These are phyloP conservation scores for Suhomyces chickasaworum DNA, from an alignment of 1,139 yeast species.

Conservation along the genomic window DNA sequence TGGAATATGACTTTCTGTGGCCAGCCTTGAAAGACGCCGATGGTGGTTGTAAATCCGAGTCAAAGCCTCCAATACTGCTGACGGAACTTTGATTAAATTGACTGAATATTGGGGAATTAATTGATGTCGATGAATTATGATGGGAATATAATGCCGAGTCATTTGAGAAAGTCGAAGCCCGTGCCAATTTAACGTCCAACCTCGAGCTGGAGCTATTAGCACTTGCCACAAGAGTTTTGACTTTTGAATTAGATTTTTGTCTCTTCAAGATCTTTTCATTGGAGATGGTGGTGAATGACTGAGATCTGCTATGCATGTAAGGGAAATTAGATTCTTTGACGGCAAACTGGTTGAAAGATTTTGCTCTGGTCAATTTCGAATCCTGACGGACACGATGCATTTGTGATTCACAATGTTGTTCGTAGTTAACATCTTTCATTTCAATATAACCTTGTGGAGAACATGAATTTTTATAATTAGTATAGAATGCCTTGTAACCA, in stretches of 20 bases:
- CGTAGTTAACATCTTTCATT: slow-evolving; percentile 78
- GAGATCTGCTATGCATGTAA: slow-evolving; percentile 29
- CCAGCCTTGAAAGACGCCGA: slow-evolving; percentile 31
- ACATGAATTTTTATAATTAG: slow-evolving; percentile 55
- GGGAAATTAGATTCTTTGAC: slow-evolving; percentile 13
- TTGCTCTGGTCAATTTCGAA: slow-evolving; percentile 49
- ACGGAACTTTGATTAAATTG: slow-evolving; percentile 12
- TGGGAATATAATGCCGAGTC: slow-evolving; percentile 25
- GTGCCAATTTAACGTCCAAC: slow-evolving; percentile 18
- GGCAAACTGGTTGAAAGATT: slow-evolving; percentile 19
- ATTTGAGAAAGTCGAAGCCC: slow-evolving; percentile 28
- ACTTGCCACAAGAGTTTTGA: slow-evolving; percentile 7
- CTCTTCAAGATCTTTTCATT: slow-evolving; percentile 40
- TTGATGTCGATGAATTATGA: slow-evolving; percentile 13
- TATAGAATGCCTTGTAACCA: slow-evolving; percentile 81
- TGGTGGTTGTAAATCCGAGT: slow-evolving; percentile 39
- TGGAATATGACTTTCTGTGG: slow-evolving; percentile 27
- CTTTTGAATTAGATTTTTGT: slow-evolving; percentile 31
- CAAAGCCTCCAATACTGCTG: slow-evolving; percentile 12
- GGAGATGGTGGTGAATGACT: slow-evolving; percentile 36
- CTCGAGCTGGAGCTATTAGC: slow-evolving; percentile 8
- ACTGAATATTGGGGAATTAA: slow-evolving; percentile 13
- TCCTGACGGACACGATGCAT: slow-evolving; percentile 68
- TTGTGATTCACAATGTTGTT: slow-evolving; percentile 68
- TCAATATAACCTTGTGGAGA: slow-evolving; percentile 78